Evolutionary conservation across 768 basidiomycete species (phyloP).

Genomic region (Lactifluus pinguis): DNA sequence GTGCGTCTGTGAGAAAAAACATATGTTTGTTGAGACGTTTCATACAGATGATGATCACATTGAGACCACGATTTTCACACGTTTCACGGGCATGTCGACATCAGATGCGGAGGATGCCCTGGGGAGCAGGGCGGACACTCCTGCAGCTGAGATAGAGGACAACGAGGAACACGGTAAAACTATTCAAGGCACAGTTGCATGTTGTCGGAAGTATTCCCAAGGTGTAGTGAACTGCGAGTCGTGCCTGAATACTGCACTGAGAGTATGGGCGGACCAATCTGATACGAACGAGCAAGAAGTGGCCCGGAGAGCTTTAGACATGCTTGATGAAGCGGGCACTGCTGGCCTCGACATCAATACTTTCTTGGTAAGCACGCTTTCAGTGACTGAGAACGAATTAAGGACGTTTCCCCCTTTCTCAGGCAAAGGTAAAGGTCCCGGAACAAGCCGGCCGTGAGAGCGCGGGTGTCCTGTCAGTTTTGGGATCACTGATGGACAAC

Average conservation of each 20-base stretch:
- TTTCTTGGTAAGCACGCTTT: conserved; percentile 24
- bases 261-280: conserved; percentile 19
- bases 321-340: conserved; percentile 11
- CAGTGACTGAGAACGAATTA: not conserved
- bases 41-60: conserved; percentile 73
- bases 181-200: conserved; percentile 35
- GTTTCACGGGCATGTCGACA: conserved; percentile 21
- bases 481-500: conserved; percentile 37
- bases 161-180: conserved; percentile 35
- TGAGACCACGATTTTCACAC: conserved; percentile 55
- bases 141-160: not conserved
- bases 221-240: conserved; percentile 28
- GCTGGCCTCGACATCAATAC: conserved; percentile 22
- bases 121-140: not conserved
- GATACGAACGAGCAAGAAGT: conserved; percentile 1
- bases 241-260: conserved; percentile 24
- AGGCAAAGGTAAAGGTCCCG: not conserved
- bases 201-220: conserved; percentile 31
- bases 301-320: not conserved
- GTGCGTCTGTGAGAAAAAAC: not conserved
- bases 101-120: not conserved
- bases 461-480: conserved; percentile 24
- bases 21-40: not conserved
- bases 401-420: not conserved
- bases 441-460: conserved; percentile 11